Conservation (phyloP, 371 early-diverging fungal species). For the Mucor irregularis region DNA sequence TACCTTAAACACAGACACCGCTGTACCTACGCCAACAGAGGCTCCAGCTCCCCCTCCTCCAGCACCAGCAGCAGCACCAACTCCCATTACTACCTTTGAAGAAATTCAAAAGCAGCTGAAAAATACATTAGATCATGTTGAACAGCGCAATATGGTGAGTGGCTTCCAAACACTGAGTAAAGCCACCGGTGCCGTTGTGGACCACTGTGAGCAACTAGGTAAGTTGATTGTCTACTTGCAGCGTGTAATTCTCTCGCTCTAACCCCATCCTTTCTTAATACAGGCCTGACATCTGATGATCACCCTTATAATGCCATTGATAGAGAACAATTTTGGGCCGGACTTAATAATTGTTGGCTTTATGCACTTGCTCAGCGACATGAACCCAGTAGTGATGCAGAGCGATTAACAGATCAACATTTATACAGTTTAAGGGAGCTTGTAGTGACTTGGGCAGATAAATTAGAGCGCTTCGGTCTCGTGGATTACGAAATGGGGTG, state of each 20-base stretch:
- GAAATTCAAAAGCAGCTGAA: conserved; percentile 73
- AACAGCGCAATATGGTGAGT: conserved; percentile 64
- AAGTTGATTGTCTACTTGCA: too few species aligned
- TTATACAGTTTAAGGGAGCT: conserved; percentile 62
- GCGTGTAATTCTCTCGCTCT: too few species aligned
- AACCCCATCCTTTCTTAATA: too few species aligned
- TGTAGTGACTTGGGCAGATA: conserved; percentile 75
- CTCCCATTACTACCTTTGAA: conserved; percentile 54
- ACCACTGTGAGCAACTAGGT: conserved; percentile 74
- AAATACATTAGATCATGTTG: conserved; percentile 68
- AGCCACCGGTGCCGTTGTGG: conserved; percentile 71
- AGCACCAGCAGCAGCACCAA: conserved; percentile 11
- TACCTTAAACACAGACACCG: not conserved
- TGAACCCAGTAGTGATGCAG: conserved; percentile 57
- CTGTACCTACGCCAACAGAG: not conserved
- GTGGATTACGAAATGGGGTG: conserved; percentile 89
- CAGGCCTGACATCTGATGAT: conserved; percentile 57
- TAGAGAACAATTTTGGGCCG: conserved; percentile 76
- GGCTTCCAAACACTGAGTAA: conserved; percentile 74
- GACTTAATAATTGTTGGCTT: conserved; percentile 80
- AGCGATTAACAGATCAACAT: conserved; percentile 60
- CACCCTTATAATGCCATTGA: conserved; percentile 56
- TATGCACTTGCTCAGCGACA: conserved; percentile 69
- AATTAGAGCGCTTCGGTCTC: conserved; percentile 74
- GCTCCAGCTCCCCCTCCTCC: not conserved